A percentile compares a stretch with the other conserved stretches of the same genome.
These are phyloP conservation scores for Pelargonium cotyledonis DNA, from an alignment of 441 rosid species.

Conservation along the genomic window DNA sequence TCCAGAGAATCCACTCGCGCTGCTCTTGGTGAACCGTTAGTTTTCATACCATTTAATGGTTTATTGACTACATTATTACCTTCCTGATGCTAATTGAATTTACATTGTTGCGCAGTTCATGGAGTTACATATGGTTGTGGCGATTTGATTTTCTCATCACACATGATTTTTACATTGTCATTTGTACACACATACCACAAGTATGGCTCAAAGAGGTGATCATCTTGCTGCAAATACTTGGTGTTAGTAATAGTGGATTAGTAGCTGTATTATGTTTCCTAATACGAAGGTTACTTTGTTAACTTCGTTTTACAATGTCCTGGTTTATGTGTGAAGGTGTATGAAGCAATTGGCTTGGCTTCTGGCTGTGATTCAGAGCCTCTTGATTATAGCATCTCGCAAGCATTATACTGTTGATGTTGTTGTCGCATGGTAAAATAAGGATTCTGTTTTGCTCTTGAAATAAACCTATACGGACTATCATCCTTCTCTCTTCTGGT, in stretches of 20 bases:
- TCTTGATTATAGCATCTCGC: too few relatives aligned
- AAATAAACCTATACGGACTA: neutral
- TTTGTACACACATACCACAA: too few relatives aligned
- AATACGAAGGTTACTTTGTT: neutral
- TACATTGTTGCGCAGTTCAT: neutral
- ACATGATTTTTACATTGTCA: too few relatives aligned
- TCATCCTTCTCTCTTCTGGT: neutral
- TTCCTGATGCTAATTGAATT: conserved; percentile 10
- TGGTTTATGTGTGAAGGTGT: too few relatives aligned
- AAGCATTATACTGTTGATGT: conserved; percentile 6
- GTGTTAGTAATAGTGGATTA: too few relatives aligned
- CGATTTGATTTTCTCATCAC: conserved; percentile 12
- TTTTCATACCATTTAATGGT: conserved; percentile 1
- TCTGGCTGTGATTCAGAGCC: too few relatives aligned
- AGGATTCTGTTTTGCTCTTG: neutral
- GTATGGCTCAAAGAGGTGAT: too few relatives aligned
- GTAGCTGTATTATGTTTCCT: conserved; percentile 2
- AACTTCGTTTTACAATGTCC: too few relatives aligned
- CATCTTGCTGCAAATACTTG: too few relatives aligned
- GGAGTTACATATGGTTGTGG: conserved; percentile 6
- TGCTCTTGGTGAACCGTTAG: conserved; percentile 42
- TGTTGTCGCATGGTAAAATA: conserved; percentile 21
- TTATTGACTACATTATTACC: conserved; percentile 12
- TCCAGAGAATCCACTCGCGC: conserved; percentile 37
- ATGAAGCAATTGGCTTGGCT: too few relatives aligned